Evolutionary conservation across 768 basidiomycete genomes (phyloP).

Genomic region (Paxillus ammoniavirescens): DNA sequence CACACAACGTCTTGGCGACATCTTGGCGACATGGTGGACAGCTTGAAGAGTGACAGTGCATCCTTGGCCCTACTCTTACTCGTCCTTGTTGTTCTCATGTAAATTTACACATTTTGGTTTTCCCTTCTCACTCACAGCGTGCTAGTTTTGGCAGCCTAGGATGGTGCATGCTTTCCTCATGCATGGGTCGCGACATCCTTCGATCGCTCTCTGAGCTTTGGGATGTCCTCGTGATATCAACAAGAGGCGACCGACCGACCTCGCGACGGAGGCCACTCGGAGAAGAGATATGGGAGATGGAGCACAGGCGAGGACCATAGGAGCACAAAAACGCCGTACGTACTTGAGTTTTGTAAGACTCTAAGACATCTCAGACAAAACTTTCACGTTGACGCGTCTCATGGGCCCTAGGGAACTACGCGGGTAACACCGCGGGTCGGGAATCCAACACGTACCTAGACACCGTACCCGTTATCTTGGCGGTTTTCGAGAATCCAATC

Average conservation of each 20-base stretch:
- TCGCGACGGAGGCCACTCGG: slow-evolving; percentile 39
- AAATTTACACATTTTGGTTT: slow-evolving; percentile 1
- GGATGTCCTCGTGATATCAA: slow-evolving; percentile 40
- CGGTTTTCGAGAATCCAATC: no score
- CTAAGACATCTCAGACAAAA: no score
- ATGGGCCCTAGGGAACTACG: no score
- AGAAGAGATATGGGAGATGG: slow-evolving; percentile 65
- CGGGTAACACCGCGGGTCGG: no score
- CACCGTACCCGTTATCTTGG: no score
- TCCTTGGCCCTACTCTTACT: slow-evolving; percentile 43
- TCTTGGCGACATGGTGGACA: slow-evolving; percentile 8
- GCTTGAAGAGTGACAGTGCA: slow-evolving; percentile 21
- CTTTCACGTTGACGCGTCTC: no score
- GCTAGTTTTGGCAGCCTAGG: slow-evolving; percentile 47
- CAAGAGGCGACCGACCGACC: slow-evolving; percentile 18
- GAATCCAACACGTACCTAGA: no score
- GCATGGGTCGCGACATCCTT: slow-evolving; percentile 53
- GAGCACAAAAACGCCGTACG: no score
- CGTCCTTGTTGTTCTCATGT: slow-evolving; percentile 51
- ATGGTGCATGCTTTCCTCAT: slow-evolving; percentile 70
- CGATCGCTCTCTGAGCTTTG: slow-evolving; percentile 46
- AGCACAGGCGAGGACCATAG: slow-evolving; percentile 32
- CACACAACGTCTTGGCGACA: no score
- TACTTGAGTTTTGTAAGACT: no score
- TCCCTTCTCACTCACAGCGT: slow-evolving; percentile 1